These are phyloP conservation scores for Xylona heveae DNA, from an alignment of 495 filamentous ascomycete species.

Conservation along the genomic window DNA sequence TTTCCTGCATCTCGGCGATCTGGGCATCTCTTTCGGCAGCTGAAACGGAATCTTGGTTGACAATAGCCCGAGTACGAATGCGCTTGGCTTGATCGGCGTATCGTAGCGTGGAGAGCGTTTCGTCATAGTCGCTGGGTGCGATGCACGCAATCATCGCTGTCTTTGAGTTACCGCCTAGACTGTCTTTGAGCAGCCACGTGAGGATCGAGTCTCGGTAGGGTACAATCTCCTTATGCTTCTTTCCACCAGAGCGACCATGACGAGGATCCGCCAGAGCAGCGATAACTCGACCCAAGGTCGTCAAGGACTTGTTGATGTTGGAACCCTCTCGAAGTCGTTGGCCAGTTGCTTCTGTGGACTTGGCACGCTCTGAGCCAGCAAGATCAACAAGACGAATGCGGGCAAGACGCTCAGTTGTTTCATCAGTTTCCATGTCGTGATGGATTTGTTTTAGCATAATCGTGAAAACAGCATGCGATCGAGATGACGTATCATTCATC, in stretches of 20 bases:
- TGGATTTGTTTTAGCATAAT: conserved; percentile 94
- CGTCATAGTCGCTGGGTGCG: conserved; percentile 85
- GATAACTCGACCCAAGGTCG: conserved; percentile 87
- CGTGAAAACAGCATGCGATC: conserved; percentile 93
- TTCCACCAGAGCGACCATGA: conserved; percentile 23
- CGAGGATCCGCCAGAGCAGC: conserved; percentile 84
- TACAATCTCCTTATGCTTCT: conserved; percentile 45
- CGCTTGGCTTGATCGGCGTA: conserved; percentile 97
- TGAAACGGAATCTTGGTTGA: conserved; percentile 81
- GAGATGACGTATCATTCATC: conserved; percentile 95
- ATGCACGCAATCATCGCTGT: conserved; percentile 99
- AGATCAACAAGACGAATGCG: conserved; percentile 93
- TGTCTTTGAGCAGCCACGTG: conserved; percentile 95
- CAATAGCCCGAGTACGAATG: conserved; percentile 87
- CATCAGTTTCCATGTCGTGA: conserved; percentile 82
- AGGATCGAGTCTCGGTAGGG: conserved; percentile 92
- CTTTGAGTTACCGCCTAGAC: conserved; percentile 84
- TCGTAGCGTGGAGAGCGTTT: conserved; percentile 84
- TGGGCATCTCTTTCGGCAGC: conserved; percentile 80
- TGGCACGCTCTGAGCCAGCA: conserved; percentile 85
- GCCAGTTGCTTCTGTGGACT: conserved; percentile 87
- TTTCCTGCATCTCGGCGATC: conserved; percentile 83
- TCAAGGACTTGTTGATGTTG: conserved; percentile 97
- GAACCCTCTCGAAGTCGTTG: conserved; percentile 77
- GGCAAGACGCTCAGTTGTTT: conserved; percentile 82